Base-by-base conservation (phyloP, 176 grass and related monocot genomes). In the Melocanna baccifera region DNA sequence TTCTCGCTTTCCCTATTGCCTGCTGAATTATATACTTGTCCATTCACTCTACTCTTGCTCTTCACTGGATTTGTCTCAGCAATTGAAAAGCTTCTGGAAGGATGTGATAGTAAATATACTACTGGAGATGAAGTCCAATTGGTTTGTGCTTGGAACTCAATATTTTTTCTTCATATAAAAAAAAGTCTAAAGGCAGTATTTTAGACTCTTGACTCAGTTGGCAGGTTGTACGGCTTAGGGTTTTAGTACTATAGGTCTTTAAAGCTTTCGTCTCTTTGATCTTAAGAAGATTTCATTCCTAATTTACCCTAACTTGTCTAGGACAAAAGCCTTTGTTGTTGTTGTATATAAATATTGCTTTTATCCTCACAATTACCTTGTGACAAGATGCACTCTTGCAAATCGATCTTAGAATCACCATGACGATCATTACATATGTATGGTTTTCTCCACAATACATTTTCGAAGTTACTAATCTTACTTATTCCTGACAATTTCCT, bases 81-180 rank as follows among this genome's bases (percentile, higher is more conserved):
- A 62, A 87, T 98, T 34, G 96, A 95, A 80, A 92, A 95, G 75
- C 84, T 95, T 78, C 51, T 98, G 52, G 85, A 91, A 80, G 89
- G 84, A 43, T 84, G 69, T 81, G 79, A 84, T 47, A 92, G 83
- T 78, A 92, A 88, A 93, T 98, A 92, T 83, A 83, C 92, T 88
- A 95, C 91, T 15, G 92, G 92, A 32, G 93, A 95, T 62, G 83
- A 93, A 90, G 67, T 93, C 77, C 91, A 88, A 91, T 32, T 98
- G 92, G 96, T 98, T 66, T 84, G 87, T 86, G 26, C 51, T 71
- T 80, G 37, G 56, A 55, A 76, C 22, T 55, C 53, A 28, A 16
- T 84, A 34, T 78, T 52, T 16, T 79, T 91, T 19, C 83, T 63
- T 84, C 8, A 23, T 45, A 46, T 4, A 34, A 30, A 30, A n/a